Conservation (phyloP, 495 filamentous ascomycete species). For the Jackrogersella minutella region DNA sequence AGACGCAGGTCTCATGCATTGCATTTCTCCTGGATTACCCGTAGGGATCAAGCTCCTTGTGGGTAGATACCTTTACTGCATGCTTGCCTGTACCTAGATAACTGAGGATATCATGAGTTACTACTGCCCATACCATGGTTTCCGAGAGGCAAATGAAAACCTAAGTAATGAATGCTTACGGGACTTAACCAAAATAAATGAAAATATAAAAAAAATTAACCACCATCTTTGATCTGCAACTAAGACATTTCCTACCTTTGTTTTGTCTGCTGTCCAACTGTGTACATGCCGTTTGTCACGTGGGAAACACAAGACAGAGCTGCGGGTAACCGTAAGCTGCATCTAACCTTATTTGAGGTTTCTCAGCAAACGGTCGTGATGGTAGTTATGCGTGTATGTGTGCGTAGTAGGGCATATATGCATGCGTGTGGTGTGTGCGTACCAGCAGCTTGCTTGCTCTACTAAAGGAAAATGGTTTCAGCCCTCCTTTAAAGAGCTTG, state of each 20-base stretch:
- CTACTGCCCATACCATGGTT: not conserved
- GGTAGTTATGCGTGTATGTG: constrained; percentile 15
- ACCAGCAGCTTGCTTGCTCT: constrained; percentile 13
- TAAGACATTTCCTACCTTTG: constrained; percentile 21
- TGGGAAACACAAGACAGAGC: constrained; percentile 47
- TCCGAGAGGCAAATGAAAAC: not conserved
- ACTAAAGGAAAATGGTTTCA: constrained; percentile 9
- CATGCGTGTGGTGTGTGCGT: constrained; percentile 9
- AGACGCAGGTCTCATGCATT: not conserved
- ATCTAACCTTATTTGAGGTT: constrained; percentile 47
- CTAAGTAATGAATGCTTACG: not conserved
- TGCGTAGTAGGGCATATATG: constrained; percentile 5
- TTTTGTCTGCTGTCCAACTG: constrained; percentile 24
- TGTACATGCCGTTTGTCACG: constrained; percentile 46
- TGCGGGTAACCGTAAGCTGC: constrained; percentile 45
- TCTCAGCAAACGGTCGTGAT: constrained; percentile 44
- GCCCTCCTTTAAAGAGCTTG: constrained; percentile 11
- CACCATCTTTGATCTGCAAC: constrained; percentile 4
- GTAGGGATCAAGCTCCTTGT: not conserved
- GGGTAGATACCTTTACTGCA: not conserved
- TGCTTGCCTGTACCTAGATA: constrained; percentile 9
- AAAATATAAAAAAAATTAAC: not conserved
- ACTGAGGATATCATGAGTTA: not conserved
- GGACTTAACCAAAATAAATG: not conserved
- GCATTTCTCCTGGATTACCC: not conserved